Conservation (phyloP, 306 rosid species). For the Trifolium repens region DNA sequence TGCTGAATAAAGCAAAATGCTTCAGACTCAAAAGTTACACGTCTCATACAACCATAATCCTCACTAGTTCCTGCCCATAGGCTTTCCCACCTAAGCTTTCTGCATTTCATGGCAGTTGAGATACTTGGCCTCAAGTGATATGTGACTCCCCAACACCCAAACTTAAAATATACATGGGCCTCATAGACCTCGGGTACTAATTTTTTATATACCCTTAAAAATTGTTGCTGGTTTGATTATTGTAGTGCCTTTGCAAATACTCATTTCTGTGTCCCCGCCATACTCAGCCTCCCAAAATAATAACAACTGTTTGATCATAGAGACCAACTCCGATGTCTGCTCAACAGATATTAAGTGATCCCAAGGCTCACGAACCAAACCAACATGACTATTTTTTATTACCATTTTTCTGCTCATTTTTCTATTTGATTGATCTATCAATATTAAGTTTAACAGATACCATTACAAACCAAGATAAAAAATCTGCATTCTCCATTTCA, state of each 20-base stretch:
- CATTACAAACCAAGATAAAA: conserved; percentile 14
- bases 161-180: background rate
- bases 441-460: background rate
- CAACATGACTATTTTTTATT: conserved; percentile 1
- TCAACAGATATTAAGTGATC: conserved; percentile 8
- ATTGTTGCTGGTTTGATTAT: background rate
- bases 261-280: background rate
- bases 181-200: background rate
- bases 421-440: conserved; percentile 6
- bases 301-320: background rate
- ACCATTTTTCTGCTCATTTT: conserved; percentile 6
- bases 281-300: background rate
- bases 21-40: background rate
- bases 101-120: background rate
- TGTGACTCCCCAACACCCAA: background rate
- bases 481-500: conserved; percentile 12
- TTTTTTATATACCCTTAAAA: background rate
- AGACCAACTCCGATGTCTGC: background rate
- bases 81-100: too few species aligned
- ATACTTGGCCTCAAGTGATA: background rate
- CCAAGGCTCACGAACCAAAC: conserved; percentile 23
- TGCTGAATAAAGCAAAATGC: background rate
- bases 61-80: background rate
- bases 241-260: background rate
- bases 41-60: background rate